Percentiles rank a stretch among this genome's conserved stretches.
Conservation (phyloP, 2,329 filamentous ascomycete genomes). For the Botrytis fragariae region DNA sequence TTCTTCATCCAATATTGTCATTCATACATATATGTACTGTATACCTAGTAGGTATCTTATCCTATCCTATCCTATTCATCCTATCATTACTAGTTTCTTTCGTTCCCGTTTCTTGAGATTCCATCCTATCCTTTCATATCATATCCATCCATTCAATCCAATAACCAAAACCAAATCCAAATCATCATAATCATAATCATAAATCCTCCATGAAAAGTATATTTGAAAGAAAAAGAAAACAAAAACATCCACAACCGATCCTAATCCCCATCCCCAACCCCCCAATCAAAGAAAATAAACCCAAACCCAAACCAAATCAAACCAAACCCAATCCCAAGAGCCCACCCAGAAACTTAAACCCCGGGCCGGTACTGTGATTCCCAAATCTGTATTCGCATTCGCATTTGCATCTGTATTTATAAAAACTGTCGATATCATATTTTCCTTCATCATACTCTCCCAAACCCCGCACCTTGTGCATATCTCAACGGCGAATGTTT, state of each 20-base stretch:
- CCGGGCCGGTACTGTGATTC: background rate
- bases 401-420: background rate
- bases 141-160: background rate
- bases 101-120: background rate
- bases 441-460: background rate
- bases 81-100: background rate
- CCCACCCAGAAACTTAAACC: background rate
- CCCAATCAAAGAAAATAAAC: background rate
- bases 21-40: background rate
- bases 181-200: background rate
- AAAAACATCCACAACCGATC: background rate
- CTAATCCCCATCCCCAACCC: background rate
- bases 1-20: too few species aligned
- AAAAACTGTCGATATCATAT: background rate
- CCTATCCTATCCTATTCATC: background rate
- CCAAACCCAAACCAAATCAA: background rate
- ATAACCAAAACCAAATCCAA: background rate
- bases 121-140: background rate
- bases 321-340: background rate
- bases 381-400: background rate
- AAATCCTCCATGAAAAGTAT: background rate
- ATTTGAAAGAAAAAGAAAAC: background rate
- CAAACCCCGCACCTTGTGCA: constrained; percentile 16
- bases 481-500: constrained; percentile 27
- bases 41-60: background rate